Percentiles rank a stretch among this genome's conserved stretches.
Conservation (phyloP, 768 basidiomycete genomes). For the Sarcodon sp. region DNA sequence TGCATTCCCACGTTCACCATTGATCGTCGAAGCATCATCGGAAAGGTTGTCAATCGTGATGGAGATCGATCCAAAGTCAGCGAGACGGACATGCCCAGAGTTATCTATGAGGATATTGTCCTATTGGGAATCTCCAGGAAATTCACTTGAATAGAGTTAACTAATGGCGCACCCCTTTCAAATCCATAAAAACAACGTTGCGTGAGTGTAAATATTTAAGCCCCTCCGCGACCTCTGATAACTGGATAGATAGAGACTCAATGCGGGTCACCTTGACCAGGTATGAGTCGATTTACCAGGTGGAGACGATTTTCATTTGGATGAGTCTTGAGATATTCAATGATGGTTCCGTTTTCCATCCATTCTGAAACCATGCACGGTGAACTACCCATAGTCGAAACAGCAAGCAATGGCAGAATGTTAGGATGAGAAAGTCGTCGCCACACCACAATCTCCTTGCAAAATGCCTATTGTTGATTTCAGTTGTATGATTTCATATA, state of each 20-base stretch:
- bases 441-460: constrained; percentile 2
- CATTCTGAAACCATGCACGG: constrained; percentile 4
- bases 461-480: constrained; percentile 1
- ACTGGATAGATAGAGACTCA: not conserved
- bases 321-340: not conserved
- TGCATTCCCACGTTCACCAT: not conserved
- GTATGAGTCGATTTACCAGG: constrained; percentile 1
- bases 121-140: not conserved
- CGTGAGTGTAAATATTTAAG: not conserved
- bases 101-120: constrained; percentile 2
- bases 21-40: not conserved
- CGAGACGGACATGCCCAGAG: not conserved
- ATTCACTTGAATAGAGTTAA: not conserved
- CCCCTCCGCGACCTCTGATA: not conserved
- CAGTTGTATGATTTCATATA: not conserved
- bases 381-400: not conserved
- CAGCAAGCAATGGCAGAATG: constrained; percentile 1
- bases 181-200: not conserved
- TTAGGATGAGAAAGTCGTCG: constrained; percentile 1
- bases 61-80: constrained; percentile 2
- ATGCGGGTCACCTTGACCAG: not conserved
- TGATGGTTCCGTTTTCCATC: constrained; percentile 5
- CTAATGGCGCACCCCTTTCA: constrained; percentile 1
- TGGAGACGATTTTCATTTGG: constrained; percentile 1
- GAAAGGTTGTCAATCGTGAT: constrained; percentile 1